phyloP scores from a whole-genome alignment of 2,329 filamentous ascomycete species.

The Colletotrichum tropicicola region DNA sequence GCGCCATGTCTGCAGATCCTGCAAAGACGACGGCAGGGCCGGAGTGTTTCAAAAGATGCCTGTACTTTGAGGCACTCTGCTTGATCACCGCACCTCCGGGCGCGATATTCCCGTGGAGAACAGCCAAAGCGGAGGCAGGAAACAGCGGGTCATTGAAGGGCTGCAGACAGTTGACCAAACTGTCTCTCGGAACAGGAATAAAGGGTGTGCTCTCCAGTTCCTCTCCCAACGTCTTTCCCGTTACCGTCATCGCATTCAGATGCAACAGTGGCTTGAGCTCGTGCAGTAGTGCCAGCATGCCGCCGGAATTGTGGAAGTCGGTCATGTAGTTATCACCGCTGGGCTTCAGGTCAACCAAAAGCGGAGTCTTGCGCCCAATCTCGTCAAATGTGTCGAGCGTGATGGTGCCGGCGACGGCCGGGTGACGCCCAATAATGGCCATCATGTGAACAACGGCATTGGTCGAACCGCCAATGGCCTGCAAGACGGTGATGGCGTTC shows the following conservation, averaged over 20 bases:
- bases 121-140: conserved; percentile 79
- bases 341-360: conserved; percentile 87
- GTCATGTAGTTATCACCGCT: conserved; percentile 89
- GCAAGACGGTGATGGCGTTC: conserved; percentile 87
- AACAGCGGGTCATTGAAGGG: conserved; percentile 74
- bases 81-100: conserved; percentile 88
- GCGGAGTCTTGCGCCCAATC: conserved; percentile 79
- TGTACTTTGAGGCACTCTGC: conserved; percentile 86
- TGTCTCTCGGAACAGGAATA: conserved; percentile 52
- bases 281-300: conserved; percentile 84
- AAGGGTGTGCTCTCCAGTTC: conserved; percentile 77
- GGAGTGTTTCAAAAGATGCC: conserved; percentile 57
- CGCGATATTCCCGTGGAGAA: conserved; percentile 84
- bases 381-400: conserved; percentile 82
- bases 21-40: conserved; percentile 71
- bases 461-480: conserved; percentile 85
- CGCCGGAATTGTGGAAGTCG: conserved; percentile 89
- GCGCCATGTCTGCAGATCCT: conserved; percentile 79
- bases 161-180: conserved; percentile 63
- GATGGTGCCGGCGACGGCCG: conserved; percentile 69
- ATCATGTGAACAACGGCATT: conserved; percentile 89
- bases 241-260: conserved; percentile 82
- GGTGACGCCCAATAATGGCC: conserved; percentile 81
- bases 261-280: conserved; percentile 80
- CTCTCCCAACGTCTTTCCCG: conserved; percentile 82